Evolutionary conservation across 768 basidiomycete genomes (phyloP).

Genomic region (Atractiella rhizophila): DNA sequence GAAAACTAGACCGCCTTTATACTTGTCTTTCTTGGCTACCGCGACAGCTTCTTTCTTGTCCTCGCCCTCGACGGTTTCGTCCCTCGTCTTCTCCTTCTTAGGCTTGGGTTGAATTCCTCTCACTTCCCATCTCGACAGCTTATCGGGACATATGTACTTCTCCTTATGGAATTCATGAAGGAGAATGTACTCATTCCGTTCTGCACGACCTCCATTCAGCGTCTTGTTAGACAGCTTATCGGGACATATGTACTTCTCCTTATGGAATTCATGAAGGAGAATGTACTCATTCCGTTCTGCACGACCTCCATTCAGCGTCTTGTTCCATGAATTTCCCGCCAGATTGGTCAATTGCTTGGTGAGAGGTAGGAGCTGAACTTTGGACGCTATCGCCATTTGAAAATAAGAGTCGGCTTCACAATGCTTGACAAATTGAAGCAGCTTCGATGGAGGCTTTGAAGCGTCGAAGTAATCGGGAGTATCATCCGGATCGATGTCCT

Average conservation of each 20-base stretch:
- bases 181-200: slow-evolving; percentile 95
- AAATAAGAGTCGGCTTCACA: slow-evolving; percentile 90
- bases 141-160: slow-evolving; percentile 92
- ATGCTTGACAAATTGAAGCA: slow-evolving; percentile 70
- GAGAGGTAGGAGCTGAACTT: slow-evolving; percentile 77
- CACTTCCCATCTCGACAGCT: slow-evolving; percentile 43
- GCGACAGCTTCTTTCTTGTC: slow-evolving; percentile 26
- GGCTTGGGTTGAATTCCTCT: slow-evolving; percentile 30
- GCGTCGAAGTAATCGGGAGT: slow-evolving; percentile 72
- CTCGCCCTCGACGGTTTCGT: slow-evolving; percentile 31
- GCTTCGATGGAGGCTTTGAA: slow-evolving; percentile 42
- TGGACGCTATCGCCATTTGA: slow-evolving; percentile 84
- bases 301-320: slow-evolving; percentile 85
- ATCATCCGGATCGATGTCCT: slow-evolving; percentile 91
- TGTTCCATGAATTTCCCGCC: slow-evolving; percentile 96
- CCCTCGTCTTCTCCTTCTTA: slow-evolving; percentile 32
- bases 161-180: slow-evolving; percentile 89
- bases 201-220: slow-evolving; percentile 84
- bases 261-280: slow-evolving; percentile 89
- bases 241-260: slow-evolving; percentile 81
- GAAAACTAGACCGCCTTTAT: slow-evolving; percentile 93
- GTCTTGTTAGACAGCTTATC: slow-evolving; percentile 76
- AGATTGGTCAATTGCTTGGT: slow-evolving; percentile 84
- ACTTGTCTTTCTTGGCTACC: slow-evolving; percentile 47
- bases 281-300: slow-evolving; percentile 99